Evolutionary conservation across 176 grass and related monocot species (phyloP), one percentile per base, ranked within the genome.

Genomic region (Tillandsia fasciculata): DNA sequence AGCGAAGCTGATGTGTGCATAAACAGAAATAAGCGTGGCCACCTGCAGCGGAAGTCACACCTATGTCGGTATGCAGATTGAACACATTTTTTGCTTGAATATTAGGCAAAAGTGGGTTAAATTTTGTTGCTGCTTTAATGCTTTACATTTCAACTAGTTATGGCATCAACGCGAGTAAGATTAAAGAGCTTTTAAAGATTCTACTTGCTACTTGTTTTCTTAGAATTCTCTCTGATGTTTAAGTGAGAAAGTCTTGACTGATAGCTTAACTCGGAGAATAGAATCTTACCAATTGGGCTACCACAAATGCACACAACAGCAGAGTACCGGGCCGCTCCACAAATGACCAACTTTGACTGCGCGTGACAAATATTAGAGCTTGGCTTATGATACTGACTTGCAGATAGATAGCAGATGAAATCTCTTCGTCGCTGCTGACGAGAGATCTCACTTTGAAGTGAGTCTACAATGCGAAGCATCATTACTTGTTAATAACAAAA

Each of bases 301-400:
- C 63, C 9, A 82, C 22, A 77, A 96, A 96, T 57, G 92, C 88
- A 52, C 85, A 80, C 2, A 87, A 86, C 70, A 96, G 54, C 20
- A 91, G 88, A 73, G 70, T 54, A 66, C 88, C 88, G 1, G 92
- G 92, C 24, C 83, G 82, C 56, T 91, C 85, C 7, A 79, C 75
- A 83, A 91, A 88, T 42, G 88, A 88, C 17, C 81, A 67, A 56
- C 88, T 78, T 47, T 83, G 83, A 68, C 88, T 91, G 52, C 85
- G 83, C 11, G 92, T 96, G 42, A 96, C 88, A 64, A 91, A 91
- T 54, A 96, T 96, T 18, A 96, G 83, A 72, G 85, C 92, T 71
- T 96, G 88, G 59, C 92, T 96, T 29, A 88, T 87, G 66, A 88
- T 82, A 72, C 85, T 96, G 52, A 96, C 78, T 81, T 96, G 92